Evolutionary conservation across 768 basidiomycete species (phyloP).

Genomic region (Flagelloscypha sp.): DNA sequence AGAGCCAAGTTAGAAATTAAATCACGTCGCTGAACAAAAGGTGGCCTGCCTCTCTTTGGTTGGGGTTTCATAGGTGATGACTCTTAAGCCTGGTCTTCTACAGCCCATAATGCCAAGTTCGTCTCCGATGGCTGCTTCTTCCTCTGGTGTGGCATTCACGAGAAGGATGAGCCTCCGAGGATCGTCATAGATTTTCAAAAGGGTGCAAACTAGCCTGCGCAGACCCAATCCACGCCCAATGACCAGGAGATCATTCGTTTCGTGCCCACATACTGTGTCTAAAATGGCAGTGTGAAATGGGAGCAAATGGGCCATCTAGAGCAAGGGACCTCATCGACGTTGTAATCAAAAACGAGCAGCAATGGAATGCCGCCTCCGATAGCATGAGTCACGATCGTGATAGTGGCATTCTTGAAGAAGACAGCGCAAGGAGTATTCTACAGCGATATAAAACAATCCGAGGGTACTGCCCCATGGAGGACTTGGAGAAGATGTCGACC

Average conservation of each 20-base stretch:
- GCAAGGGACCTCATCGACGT: no score
- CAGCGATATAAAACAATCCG: no score
- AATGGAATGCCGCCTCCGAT: no score
- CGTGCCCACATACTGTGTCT: constrained; percentile 65
- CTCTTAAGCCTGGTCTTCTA: constrained; percentile 72
- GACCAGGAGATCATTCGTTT: constrained; percentile 63
- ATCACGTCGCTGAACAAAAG: no score
- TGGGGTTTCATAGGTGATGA: constrained; percentile 76
- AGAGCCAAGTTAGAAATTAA: constrained; percentile 2
- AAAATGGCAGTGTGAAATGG: constrained; percentile 64
- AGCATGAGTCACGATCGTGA: no score
- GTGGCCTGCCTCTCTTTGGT: constrained; percentile 66
- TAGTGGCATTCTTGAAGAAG: no score
- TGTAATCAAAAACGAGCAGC: no score
- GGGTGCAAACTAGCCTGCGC: constrained; percentile 71
- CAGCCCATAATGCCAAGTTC: constrained; percentile 91
- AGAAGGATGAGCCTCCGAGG: constrained; percentile 77
- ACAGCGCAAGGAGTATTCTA: no score
- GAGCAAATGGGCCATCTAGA: constrained; percentile 50
- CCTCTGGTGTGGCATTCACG: constrained; percentile 77
- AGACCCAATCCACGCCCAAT: constrained; percentile 89
- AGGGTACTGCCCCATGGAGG: no score
- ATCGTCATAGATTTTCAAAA: constrained; percentile 89
- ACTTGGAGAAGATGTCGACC: no score
- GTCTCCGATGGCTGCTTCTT: constrained; percentile 86